Evolutionary conservation across 768 basidiomycete species (phyloP).

Genomic region (Inosperma sp.): DNA sequence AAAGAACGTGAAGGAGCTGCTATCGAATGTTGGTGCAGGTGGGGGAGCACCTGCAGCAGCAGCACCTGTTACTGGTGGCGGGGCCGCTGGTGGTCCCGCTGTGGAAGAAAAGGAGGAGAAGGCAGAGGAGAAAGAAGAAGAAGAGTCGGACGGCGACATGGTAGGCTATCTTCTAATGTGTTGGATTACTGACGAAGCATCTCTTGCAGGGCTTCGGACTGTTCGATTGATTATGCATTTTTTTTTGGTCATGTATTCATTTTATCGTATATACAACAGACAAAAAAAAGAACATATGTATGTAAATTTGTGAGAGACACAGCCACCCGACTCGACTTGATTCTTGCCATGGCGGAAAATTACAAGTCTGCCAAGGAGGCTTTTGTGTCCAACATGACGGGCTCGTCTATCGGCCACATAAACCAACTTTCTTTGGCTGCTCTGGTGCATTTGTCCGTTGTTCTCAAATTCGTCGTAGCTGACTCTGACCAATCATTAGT

Average conservation of each 20-base stretch:
- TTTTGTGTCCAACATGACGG: slow-evolving; percentile 71
- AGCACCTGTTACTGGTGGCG: slow-evolving; percentile 48
- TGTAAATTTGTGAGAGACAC: too few relatives aligned
- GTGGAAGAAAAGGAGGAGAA: slow-evolving; percentile 74
- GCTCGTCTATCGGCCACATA: slow-evolving; percentile 60
- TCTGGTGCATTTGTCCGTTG: slow-evolving; percentile 24
- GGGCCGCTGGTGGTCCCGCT: slow-evolving; percentile 58
- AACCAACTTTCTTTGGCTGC: slow-evolving; percentile 55
- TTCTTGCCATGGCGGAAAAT: background rate
- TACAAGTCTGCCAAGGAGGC: slow-evolving; percentile 82
- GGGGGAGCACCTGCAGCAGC: slow-evolving; percentile 78
- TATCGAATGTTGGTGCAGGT: slow-evolving; percentile 92
- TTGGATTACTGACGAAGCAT: background rate
- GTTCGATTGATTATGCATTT: slow-evolving; percentile 61
- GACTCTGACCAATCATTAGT: slow-evolving; percentile 36
- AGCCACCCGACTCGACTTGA: background rate
- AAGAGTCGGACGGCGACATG: slow-evolving; percentile 90
- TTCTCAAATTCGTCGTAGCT: too few relatives aligned
- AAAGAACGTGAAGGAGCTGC: slow-evolving; percentile 93
- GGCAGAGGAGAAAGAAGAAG: slow-evolving; percentile 84
- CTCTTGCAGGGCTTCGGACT: slow-evolving; percentile 82
- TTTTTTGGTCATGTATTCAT: slow-evolving; percentile 5
- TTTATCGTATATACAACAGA: slow-evolving; percentile 10
- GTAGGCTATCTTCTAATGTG: slow-evolving; percentile 36
- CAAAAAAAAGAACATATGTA: too few relatives aligned